A percentile compares a stretch with the other conserved stretches of the same genome.
Conservation (phyloP, 2,329 filamentous ascomycete genomes). For the Colletotrichum sp. region DNA sequence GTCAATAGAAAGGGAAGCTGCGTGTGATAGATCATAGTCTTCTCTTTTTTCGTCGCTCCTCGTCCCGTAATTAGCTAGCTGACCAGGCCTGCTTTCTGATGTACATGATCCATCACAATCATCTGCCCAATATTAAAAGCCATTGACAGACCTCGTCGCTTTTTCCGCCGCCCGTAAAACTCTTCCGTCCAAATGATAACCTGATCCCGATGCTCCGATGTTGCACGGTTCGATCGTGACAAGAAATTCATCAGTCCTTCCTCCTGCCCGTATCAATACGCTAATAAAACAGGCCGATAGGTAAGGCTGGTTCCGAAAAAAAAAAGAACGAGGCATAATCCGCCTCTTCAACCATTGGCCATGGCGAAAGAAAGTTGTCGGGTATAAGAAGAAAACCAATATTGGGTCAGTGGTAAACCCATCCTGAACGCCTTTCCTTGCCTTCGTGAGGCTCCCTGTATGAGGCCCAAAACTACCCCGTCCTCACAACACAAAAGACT, state of each 20-base stretch:
- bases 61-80: slow-evolving; percentile 18
- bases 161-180: neutral
- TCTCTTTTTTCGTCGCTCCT: slow-evolving; percentile 10
- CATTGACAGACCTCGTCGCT: slow-evolving; percentile 6
- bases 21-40: slow-evolving; percentile 9
- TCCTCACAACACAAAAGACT: neutral
- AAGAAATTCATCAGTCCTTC: neutral
- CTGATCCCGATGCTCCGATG: neutral
- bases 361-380: slow-evolving; percentile 37
- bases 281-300: slow-evolving; percentile 19
- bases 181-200: neutral
- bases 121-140: slow-evolving; percentile 16
- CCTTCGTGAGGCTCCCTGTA: neutral
- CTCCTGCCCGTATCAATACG: slow-evolving; percentile 3
- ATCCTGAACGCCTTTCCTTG: slow-evolving; percentile 17
- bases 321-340: neutral
- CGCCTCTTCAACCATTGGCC: slow-evolving; percentile 8
- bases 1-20: neutral
- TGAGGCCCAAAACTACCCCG: neutral
- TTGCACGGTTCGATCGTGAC: neutral
- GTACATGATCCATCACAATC: slow-evolving; percentile 16
- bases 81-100: slow-evolving; percentile 20
- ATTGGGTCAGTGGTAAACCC: neutral
- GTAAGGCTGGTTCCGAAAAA: neutral
- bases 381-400: slow-evolving; percentile 36